These are phyloP conservation scores for Cystobasidium onofrii DNA, from an alignment of 768 basidiomycete genomes.

Conservation along the genomic window DNA sequence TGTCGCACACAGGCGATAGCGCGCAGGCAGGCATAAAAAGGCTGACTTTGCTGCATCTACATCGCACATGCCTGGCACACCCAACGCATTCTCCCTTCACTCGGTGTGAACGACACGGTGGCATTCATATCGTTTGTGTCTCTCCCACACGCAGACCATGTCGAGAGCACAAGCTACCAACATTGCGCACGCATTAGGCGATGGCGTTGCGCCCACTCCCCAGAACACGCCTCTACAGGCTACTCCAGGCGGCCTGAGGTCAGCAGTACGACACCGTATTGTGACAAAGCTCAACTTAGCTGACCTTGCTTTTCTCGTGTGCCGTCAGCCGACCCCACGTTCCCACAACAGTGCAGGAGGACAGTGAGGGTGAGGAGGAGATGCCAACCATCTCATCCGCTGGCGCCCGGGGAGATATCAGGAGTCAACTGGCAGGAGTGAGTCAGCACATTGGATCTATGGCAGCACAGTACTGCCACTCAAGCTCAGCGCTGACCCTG, in stretches of 20 bases:
- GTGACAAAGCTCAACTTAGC: neutral
- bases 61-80: neutral
- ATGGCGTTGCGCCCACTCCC: conserved; percentile 20
- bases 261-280: neutral
- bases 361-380: conserved; percentile 39
- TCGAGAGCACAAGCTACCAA: conserved; percentile 30
- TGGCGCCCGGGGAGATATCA: conserved; percentile 32
- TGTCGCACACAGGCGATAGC: neutral
- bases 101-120: neutral
- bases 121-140: neutral
- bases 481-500: conserved; percentile 4
- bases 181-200: conserved; percentile 26
- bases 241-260: conserved; percentile 31
- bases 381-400: conserved; percentile 38
- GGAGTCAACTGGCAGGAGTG: conserved; percentile 37
- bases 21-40: neutral
- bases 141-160: conserved; percentile 8
- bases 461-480: too few relatives aligned
- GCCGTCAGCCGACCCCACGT: conserved; percentile 38
- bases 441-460: neutral
- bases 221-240: conserved; percentile 31
- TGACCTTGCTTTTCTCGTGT: neutral
- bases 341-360: conserved; percentile 40
- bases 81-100: neutral
- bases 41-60: neutral